Evolutionary conservation across 176 grass and related monocot species (phyloP).

Genomic region (Phyllostachys edulis): DNA sequence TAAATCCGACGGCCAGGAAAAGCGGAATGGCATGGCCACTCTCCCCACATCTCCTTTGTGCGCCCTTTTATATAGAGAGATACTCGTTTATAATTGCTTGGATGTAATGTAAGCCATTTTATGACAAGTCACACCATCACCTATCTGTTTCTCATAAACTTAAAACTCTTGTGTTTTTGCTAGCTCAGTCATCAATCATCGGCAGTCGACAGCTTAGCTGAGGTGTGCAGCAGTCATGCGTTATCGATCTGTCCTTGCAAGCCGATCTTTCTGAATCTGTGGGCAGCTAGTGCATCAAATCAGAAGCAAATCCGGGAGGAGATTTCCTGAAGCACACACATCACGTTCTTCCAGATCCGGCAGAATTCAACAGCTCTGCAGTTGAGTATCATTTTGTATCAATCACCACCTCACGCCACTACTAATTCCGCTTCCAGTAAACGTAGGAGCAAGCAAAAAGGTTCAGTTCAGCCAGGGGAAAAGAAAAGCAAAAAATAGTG

Average conservation of each 20-base stretch:
- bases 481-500: neutral
- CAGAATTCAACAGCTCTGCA: neutral
- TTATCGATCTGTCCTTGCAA: slow-evolving; percentile 1
- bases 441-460: slow-evolving; percentile 30
- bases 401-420: neutral
- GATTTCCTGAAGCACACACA: slow-evolving; percentile 13
- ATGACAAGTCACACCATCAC: neutral
- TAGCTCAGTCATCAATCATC: neutral
- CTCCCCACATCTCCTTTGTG: no score
- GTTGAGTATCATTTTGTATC: neutral
- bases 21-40: no score
- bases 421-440: neutral
- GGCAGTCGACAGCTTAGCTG: slow-evolving; percentile 2
- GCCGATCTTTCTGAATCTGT: slow-evolving; percentile 31
- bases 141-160: neutral
- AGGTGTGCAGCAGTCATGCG: slow-evolving; percentile 31
- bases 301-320: slow-evolving; percentile 33
- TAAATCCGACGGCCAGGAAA: no score
- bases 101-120: neutral
- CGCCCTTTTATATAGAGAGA: no score
- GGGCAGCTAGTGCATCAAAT: slow-evolving; percentile 37
- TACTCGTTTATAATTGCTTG: neutral
- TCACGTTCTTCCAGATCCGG: slow-evolving; percentile 7
- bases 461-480: neutral
- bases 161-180: neutral